Evolutionary conservation across 306 rosid species (phyloP).

Genomic region (Mimosa pudica): DNA sequence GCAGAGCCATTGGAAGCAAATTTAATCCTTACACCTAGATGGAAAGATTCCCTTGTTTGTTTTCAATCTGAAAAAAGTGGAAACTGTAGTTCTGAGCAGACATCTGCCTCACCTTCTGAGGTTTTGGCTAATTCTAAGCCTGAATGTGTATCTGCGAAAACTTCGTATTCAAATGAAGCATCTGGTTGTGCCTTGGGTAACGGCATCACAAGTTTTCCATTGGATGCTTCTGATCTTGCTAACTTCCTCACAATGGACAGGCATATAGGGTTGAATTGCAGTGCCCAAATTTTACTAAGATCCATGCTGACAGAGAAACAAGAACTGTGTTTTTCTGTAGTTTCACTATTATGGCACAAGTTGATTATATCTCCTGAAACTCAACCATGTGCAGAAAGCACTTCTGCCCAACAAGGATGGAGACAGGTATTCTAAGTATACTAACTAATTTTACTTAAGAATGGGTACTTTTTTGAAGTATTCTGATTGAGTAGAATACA

Average conservation of each 20-base stretch:
- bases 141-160: constrained; percentile 41
- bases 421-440: constrained; percentile 67
- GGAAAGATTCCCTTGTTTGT: constrained; percentile 57
- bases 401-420: constrained; percentile 99
- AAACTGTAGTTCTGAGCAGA: constrained; percentile 54
- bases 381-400: constrained; percentile 90
- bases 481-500: not conserved
- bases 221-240: constrained; percentile 95
- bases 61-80: constrained; percentile 49
- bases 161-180: constrained; percentile 54
- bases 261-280: constrained; percentile 86
- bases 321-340: constrained; percentile 81
- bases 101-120: constrained; percentile 43
- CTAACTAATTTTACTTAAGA: not conserved
- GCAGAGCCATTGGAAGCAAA: constrained; percentile 95
- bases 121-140: constrained; percentile 48
- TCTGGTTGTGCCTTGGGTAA: constrained; percentile 59
- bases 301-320: constrained; percentile 79
- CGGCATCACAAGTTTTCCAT: constrained; percentile 62
- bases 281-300: constrained; percentile 79
- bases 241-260: constrained; percentile 94
- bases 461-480: constrained; percentile 12
- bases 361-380: constrained; percentile 90
- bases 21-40: constrained; percentile 56
- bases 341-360: constrained; percentile 86